phyloP scores from a whole-genome alignment of 2,329 filamentous ascomycete genomes.

The Beauveria bassiana region DNA sequence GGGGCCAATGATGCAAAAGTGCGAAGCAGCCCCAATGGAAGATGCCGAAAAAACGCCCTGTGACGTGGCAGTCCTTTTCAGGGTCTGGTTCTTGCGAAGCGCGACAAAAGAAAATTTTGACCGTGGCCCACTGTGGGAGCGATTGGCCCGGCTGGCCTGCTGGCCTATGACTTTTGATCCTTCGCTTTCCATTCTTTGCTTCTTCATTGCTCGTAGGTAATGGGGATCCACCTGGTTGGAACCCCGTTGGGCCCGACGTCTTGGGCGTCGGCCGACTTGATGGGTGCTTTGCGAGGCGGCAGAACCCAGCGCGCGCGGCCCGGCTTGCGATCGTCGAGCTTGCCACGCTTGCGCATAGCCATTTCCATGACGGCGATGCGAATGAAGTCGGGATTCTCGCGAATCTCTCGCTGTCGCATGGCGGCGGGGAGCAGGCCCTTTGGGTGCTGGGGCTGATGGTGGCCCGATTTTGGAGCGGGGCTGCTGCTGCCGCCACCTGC shows the following conservation, averaged over 20 bases:
- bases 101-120: not conserved
- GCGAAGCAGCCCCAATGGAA: not conserved
- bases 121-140: not conserved
- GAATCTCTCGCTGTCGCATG: conserved; percentile 57
- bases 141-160: not conserved
- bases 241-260: conserved; percentile 50
- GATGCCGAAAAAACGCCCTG: not conserved
- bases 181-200: not conserved
- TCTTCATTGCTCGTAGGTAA: conserved; percentile 3
- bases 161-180: not conserved
- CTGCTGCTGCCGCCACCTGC: not conserved
- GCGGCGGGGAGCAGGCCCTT: conserved; percentile 26
- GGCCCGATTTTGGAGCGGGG: conserved; percentile 13
- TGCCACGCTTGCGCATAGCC: conserved; percentile 60
- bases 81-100: not conserved
- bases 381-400: conserved; percentile 64
- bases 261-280: conserved; percentile 35
- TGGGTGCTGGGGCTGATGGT: conserved; percentile 13
- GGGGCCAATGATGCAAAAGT: no score
- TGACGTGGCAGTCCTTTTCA: conserved; percentile 4
- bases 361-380: conserved; percentile 65
- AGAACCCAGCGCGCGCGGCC: conserved; percentile 60
- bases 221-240: conserved; percentile 49
- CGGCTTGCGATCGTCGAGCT: conserved; percentile 58
- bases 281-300: conserved; percentile 52